Conservation (phyloP, 441 rosid genomes). For the Breynia disticha region DNA sequence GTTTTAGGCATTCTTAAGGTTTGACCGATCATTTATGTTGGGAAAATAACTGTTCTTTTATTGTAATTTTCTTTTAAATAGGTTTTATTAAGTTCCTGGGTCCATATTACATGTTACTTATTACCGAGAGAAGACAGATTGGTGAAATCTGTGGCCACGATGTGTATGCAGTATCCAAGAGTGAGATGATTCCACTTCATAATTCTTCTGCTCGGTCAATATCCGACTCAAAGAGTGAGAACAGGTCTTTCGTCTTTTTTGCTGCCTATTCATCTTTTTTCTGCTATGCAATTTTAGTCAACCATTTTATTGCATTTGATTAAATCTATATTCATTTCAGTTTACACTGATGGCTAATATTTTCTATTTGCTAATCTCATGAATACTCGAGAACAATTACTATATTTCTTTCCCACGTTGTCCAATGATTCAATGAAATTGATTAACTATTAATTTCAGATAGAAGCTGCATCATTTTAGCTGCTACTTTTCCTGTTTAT, state of each 20-base stretch:
- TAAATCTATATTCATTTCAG: too few species aligned
- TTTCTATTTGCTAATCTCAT: too few species aligned
- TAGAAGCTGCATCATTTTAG: too few species aligned
- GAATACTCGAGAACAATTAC: too few species aligned
- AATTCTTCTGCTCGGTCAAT: constrained; percentile 39
- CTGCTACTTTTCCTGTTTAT: too few species aligned
- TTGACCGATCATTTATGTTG: constrained; percentile 3
- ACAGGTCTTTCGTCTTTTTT: constrained; percentile 47
- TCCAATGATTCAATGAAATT: too few species aligned
- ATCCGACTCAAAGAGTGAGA: constrained; percentile 50
- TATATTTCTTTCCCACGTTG: too few species aligned
- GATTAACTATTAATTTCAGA: too few species aligned
- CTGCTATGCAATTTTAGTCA: background rate
- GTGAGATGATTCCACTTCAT: constrained; percentile 70
- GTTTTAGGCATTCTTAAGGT: constrained; percentile 1
- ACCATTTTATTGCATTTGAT: background rate
- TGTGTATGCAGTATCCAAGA: constrained; percentile 75
- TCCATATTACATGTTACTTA: constrained; percentile 90
- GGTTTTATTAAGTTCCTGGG: constrained; percentile 92
- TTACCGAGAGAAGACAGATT: constrained; percentile 75
- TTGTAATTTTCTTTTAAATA: constrained; percentile 19
- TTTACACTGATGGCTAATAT: too few species aligned
- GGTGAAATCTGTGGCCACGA: constrained; percentile 85
- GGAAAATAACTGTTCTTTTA: background rate
- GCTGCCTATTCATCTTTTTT: constrained; percentile 1